A percentile compares a stretch with the other conserved stretches of the same genome.
These are phyloP conservation scores for Leucosporidium scottii DNA, from an alignment of 768 basidiomycete genomes.

Conservation along the genomic window DNA sequence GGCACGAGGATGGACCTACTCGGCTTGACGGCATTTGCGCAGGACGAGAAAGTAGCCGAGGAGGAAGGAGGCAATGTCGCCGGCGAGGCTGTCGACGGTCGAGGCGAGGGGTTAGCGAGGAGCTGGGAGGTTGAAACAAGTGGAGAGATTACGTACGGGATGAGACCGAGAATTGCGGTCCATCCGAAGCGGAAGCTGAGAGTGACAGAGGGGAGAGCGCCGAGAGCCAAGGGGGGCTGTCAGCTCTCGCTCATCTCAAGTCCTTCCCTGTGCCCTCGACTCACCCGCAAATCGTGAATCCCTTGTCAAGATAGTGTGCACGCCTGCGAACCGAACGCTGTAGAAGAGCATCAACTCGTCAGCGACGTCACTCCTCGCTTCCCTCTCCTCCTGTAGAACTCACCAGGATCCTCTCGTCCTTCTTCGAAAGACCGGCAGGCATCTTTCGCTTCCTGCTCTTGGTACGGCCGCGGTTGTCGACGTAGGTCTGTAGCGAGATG, in stretches of 20 bases:
- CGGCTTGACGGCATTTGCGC: slow-evolving; percentile 60
- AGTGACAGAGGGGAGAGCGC: too few species aligned
- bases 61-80: slow-evolving; percentile 47
- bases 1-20: slow-evolving; percentile 3
- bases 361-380: not conserved
- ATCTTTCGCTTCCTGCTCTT: slow-evolving; percentile 34
- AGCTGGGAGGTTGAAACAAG: too few species aligned
- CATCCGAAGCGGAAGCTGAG: slow-evolving; percentile 58
- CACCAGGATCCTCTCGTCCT: slow-evolving; percentile 64
- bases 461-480: slow-evolving; percentile 7
- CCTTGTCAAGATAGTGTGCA: slow-evolving; percentile 65
- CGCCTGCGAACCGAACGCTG: slow-evolving; percentile 38
- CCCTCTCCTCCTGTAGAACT: not conserved
- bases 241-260: too few species aligned
- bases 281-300: slow-evolving; percentile 64
- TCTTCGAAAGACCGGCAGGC: slow-evolving; percentile 67
- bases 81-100: not conserved
- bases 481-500: not conserved
- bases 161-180: slow-evolving; percentile 17
- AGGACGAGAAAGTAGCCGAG: slow-evolving; percentile 73
- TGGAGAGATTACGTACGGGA: not conserved
- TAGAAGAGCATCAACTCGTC: not conserved
- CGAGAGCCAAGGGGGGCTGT: too few species aligned
- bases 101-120: too few species aligned
- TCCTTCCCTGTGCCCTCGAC: too few species aligned